Conservation (phyloP, 2,329 filamentous ascomycete species). For the Lasiodiplodia sp. region DNA sequence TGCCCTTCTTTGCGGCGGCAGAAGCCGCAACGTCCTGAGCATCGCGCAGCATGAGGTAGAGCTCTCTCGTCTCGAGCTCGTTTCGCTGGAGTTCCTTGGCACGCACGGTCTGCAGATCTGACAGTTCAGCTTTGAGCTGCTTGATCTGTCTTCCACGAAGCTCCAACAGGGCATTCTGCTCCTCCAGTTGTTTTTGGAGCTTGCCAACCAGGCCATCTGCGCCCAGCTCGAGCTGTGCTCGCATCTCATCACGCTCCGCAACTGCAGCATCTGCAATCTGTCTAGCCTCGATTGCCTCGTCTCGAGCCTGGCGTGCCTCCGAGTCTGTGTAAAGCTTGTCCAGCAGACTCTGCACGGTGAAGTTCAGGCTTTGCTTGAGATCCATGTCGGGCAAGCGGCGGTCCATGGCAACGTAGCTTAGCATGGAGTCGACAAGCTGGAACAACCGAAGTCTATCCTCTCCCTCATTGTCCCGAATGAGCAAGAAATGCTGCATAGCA, state of each 20-base stretch:
- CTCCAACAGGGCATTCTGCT: conserved; percentile 89
- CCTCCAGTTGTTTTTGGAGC: conserved; percentile 90
- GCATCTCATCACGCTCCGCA: conserved; percentile 95
- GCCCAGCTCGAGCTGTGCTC: conserved; percentile 83
- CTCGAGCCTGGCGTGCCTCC: conserved; percentile 88
- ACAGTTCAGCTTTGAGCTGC: conserved; percentile 85
- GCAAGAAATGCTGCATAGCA: conserved; percentile 89
- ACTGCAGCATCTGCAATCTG: conserved; percentile 96
- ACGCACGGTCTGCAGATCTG: conserved; percentile 82
- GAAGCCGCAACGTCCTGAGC: conserved; percentile 95
- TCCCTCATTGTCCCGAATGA: conserved; percentile 89
- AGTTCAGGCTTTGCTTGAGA: conserved; percentile 95
- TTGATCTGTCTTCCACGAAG: conserved; percentile 87
- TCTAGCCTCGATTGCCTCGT: conserved; percentile 87
- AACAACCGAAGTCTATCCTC: conserved; percentile 96
- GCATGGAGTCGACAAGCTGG: conserved; percentile 97
- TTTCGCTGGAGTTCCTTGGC: conserved; percentile 93
- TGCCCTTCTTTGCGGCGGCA: conserved; percentile 69
- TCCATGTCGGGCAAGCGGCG: conserved; percentile 94
- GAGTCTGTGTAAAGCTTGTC: conserved; percentile 97
- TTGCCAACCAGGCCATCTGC: conserved; percentile 94
- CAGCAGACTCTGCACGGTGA: conserved; percentile 92
- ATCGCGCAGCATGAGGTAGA: conserved; percentile 98
- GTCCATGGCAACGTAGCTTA: conserved; percentile 99
- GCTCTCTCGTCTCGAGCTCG: conserved; percentile 92